A percentile compares a stretch with the other conserved stretches of the same genome.
phyloP scores from a whole-genome alignment of 495 filamentous ascomycete species.

The Rhypophila decipiens region DNA sequence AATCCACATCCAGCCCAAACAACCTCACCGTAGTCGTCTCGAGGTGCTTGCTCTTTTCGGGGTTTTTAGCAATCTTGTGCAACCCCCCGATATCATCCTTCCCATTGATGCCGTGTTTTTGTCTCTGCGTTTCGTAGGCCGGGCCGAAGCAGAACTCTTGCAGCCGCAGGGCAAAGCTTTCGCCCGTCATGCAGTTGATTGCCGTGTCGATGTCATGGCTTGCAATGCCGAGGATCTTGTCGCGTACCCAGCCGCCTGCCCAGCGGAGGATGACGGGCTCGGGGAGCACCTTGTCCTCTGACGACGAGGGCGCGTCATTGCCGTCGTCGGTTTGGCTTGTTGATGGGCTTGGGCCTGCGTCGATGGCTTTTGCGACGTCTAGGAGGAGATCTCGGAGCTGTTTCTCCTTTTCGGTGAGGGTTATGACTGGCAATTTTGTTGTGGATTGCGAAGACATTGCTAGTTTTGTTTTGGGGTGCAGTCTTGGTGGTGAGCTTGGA shows the following conservation, averaged over 20 bases:
- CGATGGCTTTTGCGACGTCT: conserved; percentile 65
- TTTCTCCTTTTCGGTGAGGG: conserved; percentile 59
- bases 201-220: conserved; percentile 94
- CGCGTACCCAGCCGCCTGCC: conserved; percentile 97
- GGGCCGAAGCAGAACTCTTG: conserved; percentile 42
- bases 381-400: conserved; percentile 66
- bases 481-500: too few species aligned
- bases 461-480: too few species aligned
- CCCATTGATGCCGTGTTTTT: conserved; percentile 40
- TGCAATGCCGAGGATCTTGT: conserved; percentile 76
- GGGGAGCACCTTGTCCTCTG: conserved; percentile 7
- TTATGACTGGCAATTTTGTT: too few species aligned
- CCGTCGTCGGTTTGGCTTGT: conserved; percentile 13
- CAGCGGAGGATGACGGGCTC: conserved; percentile 68
- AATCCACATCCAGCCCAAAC: conserved; percentile 82
- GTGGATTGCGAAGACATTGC: too few species aligned
- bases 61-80: conserved; percentile 79
- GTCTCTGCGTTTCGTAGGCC: conserved; percentile 23
- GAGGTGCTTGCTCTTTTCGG: conserved; percentile 95
- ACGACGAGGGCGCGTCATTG: conserved; percentile 4
- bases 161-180: conserved; percentile 66
- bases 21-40: conserved; percentile 85
- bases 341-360: conserved; percentile 27
- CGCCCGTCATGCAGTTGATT: conserved; percentile 92
- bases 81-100: conserved; percentile 56